These are phyloP conservation scores for Stagonosporopsis tanaceti DNA, from an alignment of 2,329 filamentous ascomycete genomes.

Conservation along the genomic window DNA sequence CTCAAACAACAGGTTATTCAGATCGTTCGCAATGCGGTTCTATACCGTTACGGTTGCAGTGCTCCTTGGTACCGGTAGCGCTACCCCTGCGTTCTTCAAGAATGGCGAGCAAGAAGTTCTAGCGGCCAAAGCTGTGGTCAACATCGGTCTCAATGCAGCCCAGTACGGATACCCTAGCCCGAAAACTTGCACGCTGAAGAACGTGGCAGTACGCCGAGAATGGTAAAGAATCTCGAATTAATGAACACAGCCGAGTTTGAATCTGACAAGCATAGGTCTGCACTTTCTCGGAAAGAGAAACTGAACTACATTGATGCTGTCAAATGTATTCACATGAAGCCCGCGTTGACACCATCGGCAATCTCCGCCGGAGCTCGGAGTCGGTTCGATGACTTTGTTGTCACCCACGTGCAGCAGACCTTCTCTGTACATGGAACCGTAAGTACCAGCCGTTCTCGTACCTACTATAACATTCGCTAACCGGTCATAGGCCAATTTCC, in stretches of 20 bases:
- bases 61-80: constrained; percentile 26
- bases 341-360: constrained; percentile 29
- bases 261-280: constrained; percentile 25
- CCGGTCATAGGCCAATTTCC: constrained; percentile 40
- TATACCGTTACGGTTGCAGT: constrained; percentile 20
- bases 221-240: constrained; percentile 43
- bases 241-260: not conserved
- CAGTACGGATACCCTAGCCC: constrained; percentile 31
- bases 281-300: constrained; percentile 29
- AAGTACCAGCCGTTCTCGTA: not conserved
- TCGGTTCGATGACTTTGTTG: constrained; percentile 45
- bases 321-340: constrained; percentile 35
- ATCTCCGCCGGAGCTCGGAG: constrained; percentile 35
- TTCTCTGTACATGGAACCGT: constrained; percentile 41
- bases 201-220: constrained; percentile 52
- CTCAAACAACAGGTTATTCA: not conserved
- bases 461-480: not conserved
- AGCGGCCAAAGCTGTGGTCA: constrained; percentile 44
- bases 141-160: constrained; percentile 39
- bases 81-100: constrained; percentile 18
- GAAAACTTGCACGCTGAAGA: constrained; percentile 47
- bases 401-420: constrained; percentile 44
- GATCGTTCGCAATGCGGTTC: constrained; percentile 26
- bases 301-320: constrained; percentile 42
- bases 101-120: constrained; percentile 39